These are phyloP conservation scores for Blastocystis sp. DNA, from an alignment of 352 stramenopile genomes.

Conservation along the genomic window DNA sequence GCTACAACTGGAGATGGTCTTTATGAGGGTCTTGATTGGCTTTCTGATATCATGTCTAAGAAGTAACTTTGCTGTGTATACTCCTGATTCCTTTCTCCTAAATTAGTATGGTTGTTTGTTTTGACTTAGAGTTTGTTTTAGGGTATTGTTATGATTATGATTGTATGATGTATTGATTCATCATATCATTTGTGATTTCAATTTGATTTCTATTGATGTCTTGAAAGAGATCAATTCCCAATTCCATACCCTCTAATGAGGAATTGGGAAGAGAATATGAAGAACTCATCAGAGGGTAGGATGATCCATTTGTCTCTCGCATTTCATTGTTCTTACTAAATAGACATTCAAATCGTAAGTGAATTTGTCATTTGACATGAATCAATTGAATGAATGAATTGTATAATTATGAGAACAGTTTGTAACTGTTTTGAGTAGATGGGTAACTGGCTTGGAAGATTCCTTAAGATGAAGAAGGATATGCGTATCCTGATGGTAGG, in stretches of 20 bases:
- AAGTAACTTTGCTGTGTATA: constrained; percentile 66
- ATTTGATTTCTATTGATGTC: no score
- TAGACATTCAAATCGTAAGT: constrained; percentile 29
- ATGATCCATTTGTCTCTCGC: constrained; percentile 51
- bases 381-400: not conserved
- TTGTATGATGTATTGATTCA: no score
- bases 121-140: no score
- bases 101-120: no score
- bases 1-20: constrained; percentile 93
- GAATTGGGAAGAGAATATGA: not conserved
- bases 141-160: no score
- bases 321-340: constrained; percentile 32
- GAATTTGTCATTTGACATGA: not conserved
- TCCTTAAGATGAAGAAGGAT: constrained; percentile 72
- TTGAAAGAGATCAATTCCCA: not conserved
- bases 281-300: constrained; percentile 29
- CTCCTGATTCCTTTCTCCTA: no score
- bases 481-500: constrained; percentile 85
- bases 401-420: not conserved
- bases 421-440: constrained; percentile 24
- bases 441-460: constrained; percentile 48
- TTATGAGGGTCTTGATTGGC: constrained; percentile 97
- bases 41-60: constrained; percentile 77
- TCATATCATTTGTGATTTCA: no score
- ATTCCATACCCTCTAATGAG: not conserved